Base-by-base conservation (phyloP, 106 monocot genomes). In the Platanthera guangdongensis region DNA sequence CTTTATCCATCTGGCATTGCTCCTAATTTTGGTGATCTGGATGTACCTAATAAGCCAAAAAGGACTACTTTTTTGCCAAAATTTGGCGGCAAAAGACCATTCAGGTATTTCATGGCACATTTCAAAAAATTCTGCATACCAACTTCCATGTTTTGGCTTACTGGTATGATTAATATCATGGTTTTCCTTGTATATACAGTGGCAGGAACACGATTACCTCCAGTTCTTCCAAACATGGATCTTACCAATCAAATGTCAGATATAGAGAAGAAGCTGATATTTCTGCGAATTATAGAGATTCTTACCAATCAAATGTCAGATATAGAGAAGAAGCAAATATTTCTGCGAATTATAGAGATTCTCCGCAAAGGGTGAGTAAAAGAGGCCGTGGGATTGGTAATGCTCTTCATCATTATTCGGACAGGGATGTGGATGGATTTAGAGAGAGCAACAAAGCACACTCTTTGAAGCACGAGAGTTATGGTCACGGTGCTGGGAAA, bases 321-420 rank as follows among this genome's bases (percentile, higher is more conserved):
- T 46, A 48, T 48, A 18, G 16, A 70, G 47, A 48, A n/a, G 70
- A 2, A 47, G 14, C 16, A 59, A 32, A 11, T 60, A 30, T 65
- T 65, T 32, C 70, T 70, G 70, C 46, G 15, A 8, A 46, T 46
- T 47, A 48, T 48, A n/a, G 70, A 70, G 70, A 70, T 16, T 70
- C 47, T 48, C 14, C n/a, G 7, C 47, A 16, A 70, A 7, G n/a
- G 9, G 47, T 16, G 7, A 70, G 70, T 11, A 8, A 65, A 39
- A 12, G 30, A 11, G 10, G 63, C 21, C 13, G 3, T 9, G 4
- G 2, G 10, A 12, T 19, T 32, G 39, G 67, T 3, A 28, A 13
- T 67, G 39, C 12, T 67, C 1, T 67, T 67, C 32, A 0, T 30
- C 12, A 10, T 1, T 22, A 67, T 67, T 22, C 67, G 3, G 32